phyloP scores from a whole-genome alignment of 1,139 yeast species.

The Hemisphaericaspora xylofermentans region DNA sequence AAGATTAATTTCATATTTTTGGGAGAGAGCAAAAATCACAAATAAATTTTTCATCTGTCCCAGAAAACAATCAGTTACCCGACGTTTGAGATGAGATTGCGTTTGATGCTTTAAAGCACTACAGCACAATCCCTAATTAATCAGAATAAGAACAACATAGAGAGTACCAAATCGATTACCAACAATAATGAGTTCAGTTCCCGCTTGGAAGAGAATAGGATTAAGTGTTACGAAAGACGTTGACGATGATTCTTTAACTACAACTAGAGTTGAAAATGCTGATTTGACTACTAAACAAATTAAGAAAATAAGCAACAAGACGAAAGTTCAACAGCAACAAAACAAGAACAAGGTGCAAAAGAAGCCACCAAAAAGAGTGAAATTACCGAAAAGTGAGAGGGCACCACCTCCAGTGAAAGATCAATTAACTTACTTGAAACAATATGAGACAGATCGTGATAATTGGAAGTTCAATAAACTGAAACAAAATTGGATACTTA shows the following conservation, averaged over 20 bases:
- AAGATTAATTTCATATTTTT: too few relatives aligned
- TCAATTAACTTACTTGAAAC: conserved; percentile 72
- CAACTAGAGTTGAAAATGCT: conserved; percentile 45
- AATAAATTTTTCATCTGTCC: not conserved
- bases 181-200: conserved; percentile 34
- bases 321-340: conserved; percentile 30
- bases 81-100: conserved; percentile 2
- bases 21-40: too few relatives aligned
- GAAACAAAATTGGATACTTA: conserved; percentile 89
- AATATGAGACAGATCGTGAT: conserved; percentile 56
- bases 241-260: conserved; percentile 40
- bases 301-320: conserved; percentile 38
- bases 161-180: not conserved
- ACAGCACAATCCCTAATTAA: not conserved
- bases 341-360: conserved; percentile 26
- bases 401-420: conserved; percentile 79
- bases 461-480: conserved; percentile 93
- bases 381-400: conserved; percentile 73
- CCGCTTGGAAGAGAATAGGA: conserved; percentile 92
- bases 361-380: conserved; percentile 72
- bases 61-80: not conserved
- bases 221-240: conserved; percentile 52
- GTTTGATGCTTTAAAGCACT: not conserved
- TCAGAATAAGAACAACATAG: not conserved
- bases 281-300: conserved; percentile 46